Evolutionary conservation across 2,329 filamentous ascomycete genomes (phyloP).

Genomic region (Venturia aucupariae): DNA sequence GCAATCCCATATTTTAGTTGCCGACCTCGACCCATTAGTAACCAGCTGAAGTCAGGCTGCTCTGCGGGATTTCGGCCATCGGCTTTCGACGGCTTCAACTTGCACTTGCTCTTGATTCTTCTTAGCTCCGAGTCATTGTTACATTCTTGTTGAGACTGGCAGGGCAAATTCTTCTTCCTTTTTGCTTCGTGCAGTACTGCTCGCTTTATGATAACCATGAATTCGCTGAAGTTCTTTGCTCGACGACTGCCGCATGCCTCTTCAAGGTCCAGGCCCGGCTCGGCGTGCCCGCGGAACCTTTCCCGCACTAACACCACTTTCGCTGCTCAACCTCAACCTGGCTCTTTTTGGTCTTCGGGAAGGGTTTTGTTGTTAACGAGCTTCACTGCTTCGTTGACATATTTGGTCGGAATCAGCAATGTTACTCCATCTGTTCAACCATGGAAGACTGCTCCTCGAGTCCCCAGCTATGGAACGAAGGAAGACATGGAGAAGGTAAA

Average conservation of each 20-base stretch:
- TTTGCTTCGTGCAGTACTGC: not conserved
- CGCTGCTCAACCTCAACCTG: not conserved
- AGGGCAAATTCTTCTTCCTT: not conserved
- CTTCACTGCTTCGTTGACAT: conserved; percentile 43
- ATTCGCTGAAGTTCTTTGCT: not conserved
- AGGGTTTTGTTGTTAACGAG: conserved; percentile 40
- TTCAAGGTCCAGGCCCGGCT: too few species aligned
- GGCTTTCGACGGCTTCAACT: too few species aligned
- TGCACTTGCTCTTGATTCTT: too few species aligned
- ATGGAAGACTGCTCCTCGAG: conserved; percentile 21
- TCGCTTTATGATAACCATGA: not conserved
- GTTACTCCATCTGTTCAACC: conserved; percentile 24
- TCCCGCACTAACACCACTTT: conserved; percentile 7
- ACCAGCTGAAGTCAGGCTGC: too few species aligned
- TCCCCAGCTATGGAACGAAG: conserved; percentile 40
- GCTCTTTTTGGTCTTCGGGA: conserved; percentile 39
- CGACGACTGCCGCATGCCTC: not conserved
- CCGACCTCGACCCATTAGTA: too few species aligned
- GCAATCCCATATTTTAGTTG: too few species aligned
- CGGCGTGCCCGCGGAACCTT: conserved; percentile 5
- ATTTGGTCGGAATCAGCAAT: conserved; percentile 39
- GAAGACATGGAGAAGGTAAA: conserved; percentile 42
- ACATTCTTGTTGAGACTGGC: too few species aligned
- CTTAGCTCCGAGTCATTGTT: too few species aligned
- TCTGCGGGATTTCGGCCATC: too few species aligned